phyloP scores from a whole-genome alignment of 306 rosid species.

The Inga oerstediana region DNA sequence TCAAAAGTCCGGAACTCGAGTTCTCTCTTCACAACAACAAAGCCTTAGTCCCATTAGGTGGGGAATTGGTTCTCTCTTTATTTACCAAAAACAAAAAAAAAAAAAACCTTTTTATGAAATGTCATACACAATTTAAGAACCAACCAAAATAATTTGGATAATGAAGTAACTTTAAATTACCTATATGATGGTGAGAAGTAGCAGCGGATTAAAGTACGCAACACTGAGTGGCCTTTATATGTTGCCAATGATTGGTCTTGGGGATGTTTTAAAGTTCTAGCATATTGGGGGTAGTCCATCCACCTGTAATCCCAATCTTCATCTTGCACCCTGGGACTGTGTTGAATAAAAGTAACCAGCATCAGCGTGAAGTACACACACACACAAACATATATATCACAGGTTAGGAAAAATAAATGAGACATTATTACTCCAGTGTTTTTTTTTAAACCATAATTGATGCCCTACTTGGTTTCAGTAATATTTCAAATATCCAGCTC shows the following conservation, averaged over 20 bases:
- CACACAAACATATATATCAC: not conserved
- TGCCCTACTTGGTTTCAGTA: not conserved
- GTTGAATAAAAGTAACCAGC: not conserved
- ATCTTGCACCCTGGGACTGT: not conserved
- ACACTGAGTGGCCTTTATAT: constrained; percentile 11
- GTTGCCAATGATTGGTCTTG: constrained; percentile 20
- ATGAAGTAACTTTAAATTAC: not conserved
- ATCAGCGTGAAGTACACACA: not conserved
- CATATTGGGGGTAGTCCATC: constrained; percentile 5
- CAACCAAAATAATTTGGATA: not conserved
- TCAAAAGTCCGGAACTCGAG: not conserved
- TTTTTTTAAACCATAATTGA: not conserved
- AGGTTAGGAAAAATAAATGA: not conserved
- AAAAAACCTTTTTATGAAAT: not conserved
- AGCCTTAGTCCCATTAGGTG: too few species aligned
- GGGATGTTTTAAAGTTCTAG: constrained; percentile 14
- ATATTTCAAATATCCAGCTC: not conserved
- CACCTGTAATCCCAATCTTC: constrained; percentile 24
- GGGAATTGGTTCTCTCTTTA: not conserved
- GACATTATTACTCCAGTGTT: not conserved
- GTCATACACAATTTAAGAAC: not conserved
- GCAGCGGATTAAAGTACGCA: constrained; percentile 20
- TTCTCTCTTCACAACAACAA: too few species aligned
- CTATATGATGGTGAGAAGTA: constrained; percentile 20
- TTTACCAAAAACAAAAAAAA: not conserved